Conservation (phyloP, 495 filamentous ascomycete genomes). For the Aspergillus ostianus region DNA sequence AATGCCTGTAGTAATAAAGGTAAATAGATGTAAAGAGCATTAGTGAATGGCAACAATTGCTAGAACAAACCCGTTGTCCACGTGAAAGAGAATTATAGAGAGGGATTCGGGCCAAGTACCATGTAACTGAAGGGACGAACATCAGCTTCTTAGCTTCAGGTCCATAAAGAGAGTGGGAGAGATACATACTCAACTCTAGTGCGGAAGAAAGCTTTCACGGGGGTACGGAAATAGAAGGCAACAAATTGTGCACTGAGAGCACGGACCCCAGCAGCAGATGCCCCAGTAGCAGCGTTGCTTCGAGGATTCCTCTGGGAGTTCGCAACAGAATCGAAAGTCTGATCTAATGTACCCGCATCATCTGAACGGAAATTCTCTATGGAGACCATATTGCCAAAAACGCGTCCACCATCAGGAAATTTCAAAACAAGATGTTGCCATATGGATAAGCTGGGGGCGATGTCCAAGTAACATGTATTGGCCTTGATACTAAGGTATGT, state of each 20-base stretch:
- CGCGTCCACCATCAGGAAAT: not conserved
- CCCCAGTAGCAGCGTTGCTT: conserved; percentile 71
- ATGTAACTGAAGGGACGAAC: conserved; percentile 47
- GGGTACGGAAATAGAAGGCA: conserved; percentile 86
- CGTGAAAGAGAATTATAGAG: not conserved
- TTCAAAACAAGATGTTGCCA: not conserved
- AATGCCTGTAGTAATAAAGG: conserved; percentile 47
- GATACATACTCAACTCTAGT: conserved; percentile 77
- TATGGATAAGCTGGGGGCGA: not conserved
- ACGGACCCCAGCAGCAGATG: conserved; percentile 75
- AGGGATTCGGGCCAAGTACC: conserved; percentile 36
- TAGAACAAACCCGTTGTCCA: not conserved
- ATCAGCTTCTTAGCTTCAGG: conserved; percentile 15
- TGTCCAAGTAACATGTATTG: too few relatives aligned
- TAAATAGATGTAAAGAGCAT: conserved; percentile 13
- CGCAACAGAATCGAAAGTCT: conserved; percentile 4
- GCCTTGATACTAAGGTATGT: not conserved
- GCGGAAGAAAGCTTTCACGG: conserved; percentile 86
- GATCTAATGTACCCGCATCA: conserved; percentile 1
- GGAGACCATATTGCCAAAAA: not conserved
- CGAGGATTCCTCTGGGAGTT: conserved; percentile 39
- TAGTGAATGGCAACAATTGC: conserved; percentile 19
- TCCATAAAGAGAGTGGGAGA: conserved; percentile 17
- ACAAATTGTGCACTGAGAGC: conserved; percentile 75
- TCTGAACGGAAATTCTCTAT: not conserved